Evolutionary conservation across 768 basidiomycete species (phyloP), one percentile per base, ranked within the genome.

Genomic region (Mycena metata): DNA sequence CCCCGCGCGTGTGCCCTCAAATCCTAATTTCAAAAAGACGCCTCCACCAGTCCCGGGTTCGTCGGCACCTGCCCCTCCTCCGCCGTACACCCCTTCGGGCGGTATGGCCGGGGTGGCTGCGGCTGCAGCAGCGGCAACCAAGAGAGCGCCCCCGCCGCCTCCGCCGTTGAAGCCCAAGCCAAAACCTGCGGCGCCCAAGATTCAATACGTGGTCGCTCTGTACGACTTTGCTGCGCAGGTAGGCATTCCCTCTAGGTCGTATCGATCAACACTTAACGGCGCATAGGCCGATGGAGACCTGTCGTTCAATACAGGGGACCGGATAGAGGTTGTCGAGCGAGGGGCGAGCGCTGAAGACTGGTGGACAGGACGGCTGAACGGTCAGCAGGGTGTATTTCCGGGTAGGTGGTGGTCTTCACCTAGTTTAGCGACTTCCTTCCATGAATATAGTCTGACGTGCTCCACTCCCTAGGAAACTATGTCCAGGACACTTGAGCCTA

Each of bases 201-300:
- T 85, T 4, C 87, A 90, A 78, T 96, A 95, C 75, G 96, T 96
- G 26, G 91, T 94, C 12, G 98, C 98, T 35, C 76, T 99, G 75
- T 99, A 98, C 76, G 98, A 99, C 79, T 99, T 97, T 77, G 86
- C 85, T 41, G 95, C 98, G 21, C 96, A 97, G 87, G 91, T 90
- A 75, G 60, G 83, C 75, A 21, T n/a, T 50, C 9, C 15, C 41
- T 11, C 21, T n/a, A n/a, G 57, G 15, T 64, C 30, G 30, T 30
- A 13, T 30, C 6, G 60, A 50, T 23, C 51, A 21, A 39, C 16
- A 54, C 5, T 52, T 64, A 13, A 55, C 47, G 12, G 41, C 45
- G 23, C 58, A 52, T 70, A 94, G 89, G 94, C 96, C 45, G 95
- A 93, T 0, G 97, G 97, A 2, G 97, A 99, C 79, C 82, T 99